Evolutionary conservation across 73 alveolate genomes (phyloP).

Genomic region (Tetrahymena malaccensis): DNA sequence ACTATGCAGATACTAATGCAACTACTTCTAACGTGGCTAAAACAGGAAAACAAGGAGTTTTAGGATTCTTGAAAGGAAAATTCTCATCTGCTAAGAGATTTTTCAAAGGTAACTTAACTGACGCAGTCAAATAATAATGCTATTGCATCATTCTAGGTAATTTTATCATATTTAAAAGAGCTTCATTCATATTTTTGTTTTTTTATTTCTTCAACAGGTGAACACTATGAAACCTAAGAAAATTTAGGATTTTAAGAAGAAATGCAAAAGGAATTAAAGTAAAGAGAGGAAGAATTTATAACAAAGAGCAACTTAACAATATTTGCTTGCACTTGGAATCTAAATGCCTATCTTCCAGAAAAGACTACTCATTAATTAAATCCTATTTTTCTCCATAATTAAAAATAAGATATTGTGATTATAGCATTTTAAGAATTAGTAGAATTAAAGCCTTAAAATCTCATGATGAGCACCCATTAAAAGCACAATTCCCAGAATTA

Average conservation of each 20-base stretch:
- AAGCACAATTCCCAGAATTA: neutral
- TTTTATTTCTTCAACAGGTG: neutral
- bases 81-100: slow-evolving; percentile 22
- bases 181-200: neutral
- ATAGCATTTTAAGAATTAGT: slow-evolving; percentile 19
- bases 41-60: slow-evolving; percentile 75
- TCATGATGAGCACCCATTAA: neutral
- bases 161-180: too few species aligned
- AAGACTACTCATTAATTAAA: neutral
- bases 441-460: slow-evolving; percentile 2
- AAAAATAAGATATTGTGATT: slow-evolving; percentile 1
- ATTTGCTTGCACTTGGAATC: neutral
- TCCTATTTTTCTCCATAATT: neutral
- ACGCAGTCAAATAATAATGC: neutral
- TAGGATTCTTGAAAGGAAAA: slow-evolving; percentile 1
- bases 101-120: neutral
- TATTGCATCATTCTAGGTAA: neutral
- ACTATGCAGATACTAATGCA: slow-evolving; percentile 91
- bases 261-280: neutral
- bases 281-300: neutral
- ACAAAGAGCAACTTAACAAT: neutral
- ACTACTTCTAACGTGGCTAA: slow-evolving; percentile 87
- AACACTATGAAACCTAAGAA: neutral
- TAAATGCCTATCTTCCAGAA: neutral
- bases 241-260: neutral